These are phyloP conservation scores for Fusarium brevicatenulatum DNA, from an alignment of 2,329 filamentous ascomycete species.

Conservation along the genomic window DNA sequence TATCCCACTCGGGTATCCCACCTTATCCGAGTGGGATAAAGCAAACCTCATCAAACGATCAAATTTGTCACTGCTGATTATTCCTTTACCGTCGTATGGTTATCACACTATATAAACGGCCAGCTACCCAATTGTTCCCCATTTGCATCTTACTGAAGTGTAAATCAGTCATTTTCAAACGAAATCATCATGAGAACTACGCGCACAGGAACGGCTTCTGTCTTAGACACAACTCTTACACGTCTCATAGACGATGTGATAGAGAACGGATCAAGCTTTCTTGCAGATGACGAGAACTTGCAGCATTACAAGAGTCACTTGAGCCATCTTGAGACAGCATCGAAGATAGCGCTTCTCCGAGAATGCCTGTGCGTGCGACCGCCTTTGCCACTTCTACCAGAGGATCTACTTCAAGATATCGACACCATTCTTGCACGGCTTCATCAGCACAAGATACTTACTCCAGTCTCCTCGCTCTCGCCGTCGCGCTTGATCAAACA, in stretches of 20 bases:
- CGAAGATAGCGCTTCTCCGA: constrained; percentile 20
- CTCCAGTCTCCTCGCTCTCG: background rate
- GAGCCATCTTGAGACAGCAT: constrained; percentile 25
- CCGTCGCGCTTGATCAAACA: background rate
- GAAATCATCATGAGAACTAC: background rate
- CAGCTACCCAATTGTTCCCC: too few relatives aligned
- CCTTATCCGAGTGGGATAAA: constrained; percentile 17
- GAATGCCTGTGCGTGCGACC: constrained; percentile 28
- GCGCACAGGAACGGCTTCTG: background rate
- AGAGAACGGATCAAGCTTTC: background rate
- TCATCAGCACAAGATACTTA: constrained; percentile 16
- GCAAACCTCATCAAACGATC: background rate
- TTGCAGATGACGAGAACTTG: background rate
- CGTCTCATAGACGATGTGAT: constrained; percentile 23
- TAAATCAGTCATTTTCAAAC: fast-evolving
- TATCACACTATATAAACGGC: too few relatives aligned
- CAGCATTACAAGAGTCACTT: constrained; percentile 26
- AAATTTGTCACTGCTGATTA: background rate
- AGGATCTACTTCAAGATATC: constrained; percentile 10
- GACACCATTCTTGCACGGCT: constrained; percentile 14
- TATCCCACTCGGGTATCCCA: constrained; percentile 20
- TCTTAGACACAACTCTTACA: background rate
- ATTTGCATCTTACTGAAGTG: background rate
- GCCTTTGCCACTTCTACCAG: constrained; percentile 14
- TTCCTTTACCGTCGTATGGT: too few relatives aligned